Conservation (phyloP, 1,139 yeast genomes). For the Hanseniaspora sp. region DNA sequence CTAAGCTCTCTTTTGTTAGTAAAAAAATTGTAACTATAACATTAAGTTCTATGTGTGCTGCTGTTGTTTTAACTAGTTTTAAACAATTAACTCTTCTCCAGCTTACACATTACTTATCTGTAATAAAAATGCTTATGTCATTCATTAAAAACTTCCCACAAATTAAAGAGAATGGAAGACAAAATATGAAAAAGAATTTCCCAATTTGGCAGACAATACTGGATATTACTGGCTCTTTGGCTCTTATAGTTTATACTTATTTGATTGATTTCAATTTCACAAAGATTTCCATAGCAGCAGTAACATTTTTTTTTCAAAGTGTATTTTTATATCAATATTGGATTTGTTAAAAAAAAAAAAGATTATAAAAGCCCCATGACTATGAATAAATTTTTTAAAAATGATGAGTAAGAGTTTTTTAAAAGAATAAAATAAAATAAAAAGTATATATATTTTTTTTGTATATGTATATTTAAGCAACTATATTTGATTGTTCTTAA, state of each 20-base stretch:
- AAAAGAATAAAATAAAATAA: too few relatives aligned
- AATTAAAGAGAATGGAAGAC: constrained; percentile 40
- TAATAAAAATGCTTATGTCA: constrained; percentile 44
- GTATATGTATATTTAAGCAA: too few relatives aligned
- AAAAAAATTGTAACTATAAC: not conserved
- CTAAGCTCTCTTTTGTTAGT: not conserved
- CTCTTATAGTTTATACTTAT: constrained; percentile 37
- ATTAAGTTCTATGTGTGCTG: not conserved
- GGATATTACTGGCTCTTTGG: constrained; percentile 46
- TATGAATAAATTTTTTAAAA: not conserved
- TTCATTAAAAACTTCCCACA: constrained; percentile 54
- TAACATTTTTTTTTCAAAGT: constrained; percentile 25
- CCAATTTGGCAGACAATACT: constrained; percentile 41
- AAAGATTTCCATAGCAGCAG: constrained; percentile 28
- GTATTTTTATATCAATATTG: constrained; percentile 25
- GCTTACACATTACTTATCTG: constrained; percentile 17
- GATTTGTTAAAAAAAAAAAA: too few relatives aligned
- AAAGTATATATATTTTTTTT: too few relatives aligned
- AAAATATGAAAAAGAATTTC: constrained; percentile 49
- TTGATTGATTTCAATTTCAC: constrained; percentile 27
- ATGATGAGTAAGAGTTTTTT: too few relatives aligned
- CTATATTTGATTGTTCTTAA: too few relatives aligned
- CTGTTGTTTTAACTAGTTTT: not conserved
- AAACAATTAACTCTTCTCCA: not conserved
- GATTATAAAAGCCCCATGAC: too few relatives aligned